Base-by-base conservation (phyloP, 805 yeast genomes). In the Nakazawaea ambrosiae region DNA sequence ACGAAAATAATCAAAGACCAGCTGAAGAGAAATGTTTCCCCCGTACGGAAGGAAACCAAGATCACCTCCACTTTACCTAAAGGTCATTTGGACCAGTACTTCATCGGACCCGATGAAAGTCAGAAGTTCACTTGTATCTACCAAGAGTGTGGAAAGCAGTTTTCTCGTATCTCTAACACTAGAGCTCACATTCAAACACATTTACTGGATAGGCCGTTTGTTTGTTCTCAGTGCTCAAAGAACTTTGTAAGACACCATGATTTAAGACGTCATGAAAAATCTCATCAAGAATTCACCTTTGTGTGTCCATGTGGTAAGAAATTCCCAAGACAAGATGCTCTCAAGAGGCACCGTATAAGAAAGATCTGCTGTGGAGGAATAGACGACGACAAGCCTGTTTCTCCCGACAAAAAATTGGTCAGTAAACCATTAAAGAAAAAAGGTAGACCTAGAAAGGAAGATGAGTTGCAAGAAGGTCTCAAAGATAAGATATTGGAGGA, bases 121-220 rank as follows among this genome's bases (percentile, higher is more conserved):
- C 82, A 80, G 43, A 65, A 71, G 22, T 94, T 72, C 61, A 69
- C 78, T 26, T 92, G 99, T 58, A 68, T 73, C 42, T 90, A 68
- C 57, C 73, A 81, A 12, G 68, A 69, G 38, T 92, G 99, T 61
- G 82, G 84, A 8, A 88, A 92, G 60, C 63, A 71, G 38, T 90
- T 92, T 60, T 78, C 88, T 6, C 70, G 98, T 52, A 69, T 96
- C 33, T 94, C 94, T 59, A 92, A 92, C 51, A 86, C 87, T 10
- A 67, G 97, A 44, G 86, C 96, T 0, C 99, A 92, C 57, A 89
- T 92, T 40, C 98, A 92, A 56, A 92, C 98, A 1, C 99, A 92
- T 65, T 61, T 92, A 34, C 80, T 90, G 55, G 98, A 94, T 57
- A 67, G 97, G 45, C 99, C 99, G 1, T 90, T 86, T 59, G 64